A percentile compares a stretch with the other conserved stretches of the same genome.
Evolutionary conservation across 2,329 filamentous ascomycete species (phyloP).

Genomic region (Aspergillus pseudotamarii): DNA sequence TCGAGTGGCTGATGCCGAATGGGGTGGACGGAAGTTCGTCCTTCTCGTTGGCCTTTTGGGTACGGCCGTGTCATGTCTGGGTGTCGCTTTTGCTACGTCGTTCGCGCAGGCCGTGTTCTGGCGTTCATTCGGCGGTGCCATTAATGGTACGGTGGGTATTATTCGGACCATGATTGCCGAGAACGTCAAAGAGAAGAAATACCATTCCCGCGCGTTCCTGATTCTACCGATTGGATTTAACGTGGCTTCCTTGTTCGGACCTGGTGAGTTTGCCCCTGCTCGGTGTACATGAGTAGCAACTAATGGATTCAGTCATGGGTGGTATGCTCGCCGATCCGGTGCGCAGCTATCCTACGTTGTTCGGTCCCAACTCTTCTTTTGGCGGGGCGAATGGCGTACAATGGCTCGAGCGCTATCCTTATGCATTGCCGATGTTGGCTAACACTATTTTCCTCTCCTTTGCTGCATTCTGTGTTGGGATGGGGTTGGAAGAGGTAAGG

Average conservation of each 20-base stretch:
- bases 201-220: conserved; percentile 57
- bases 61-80: conserved; percentile 65
- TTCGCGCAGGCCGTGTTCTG: conserved; percentile 68
- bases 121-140: conserved; percentile 65
- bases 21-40: conserved; percentile 73
- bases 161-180: conserved; percentile 74
- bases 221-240: conserved; percentile 70
- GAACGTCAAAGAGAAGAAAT: conserved; percentile 71
- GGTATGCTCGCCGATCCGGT: conserved; percentile 70
- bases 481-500: conserved; percentile 65
- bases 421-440: conserved; percentile 69
- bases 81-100: conserved; percentile 68
- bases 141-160: conserved; percentile 74
- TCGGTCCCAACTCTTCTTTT: conserved; percentile 61
- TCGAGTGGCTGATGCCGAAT: conserved; percentile 64
- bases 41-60: conserved; percentile 75
- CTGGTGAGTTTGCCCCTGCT: conserved; percentile 44
- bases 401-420: conserved; percentile 67
- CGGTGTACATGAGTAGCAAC: conserved; percentile 35
- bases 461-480: conserved; percentile 58
- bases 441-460: conserved; percentile 62
- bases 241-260: conserved; percentile 58
- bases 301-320: conserved; percentile 55
- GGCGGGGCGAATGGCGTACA: conserved; percentile 59
- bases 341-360: conserved; percentile 63